Percentiles rank a stretch among this genome's conserved stretches.
These are phyloP conservation scores for Fusarium albidum DNA, from an alignment of 2,329 filamentous ascomycete genomes.

Conservation along the genomic window DNA sequence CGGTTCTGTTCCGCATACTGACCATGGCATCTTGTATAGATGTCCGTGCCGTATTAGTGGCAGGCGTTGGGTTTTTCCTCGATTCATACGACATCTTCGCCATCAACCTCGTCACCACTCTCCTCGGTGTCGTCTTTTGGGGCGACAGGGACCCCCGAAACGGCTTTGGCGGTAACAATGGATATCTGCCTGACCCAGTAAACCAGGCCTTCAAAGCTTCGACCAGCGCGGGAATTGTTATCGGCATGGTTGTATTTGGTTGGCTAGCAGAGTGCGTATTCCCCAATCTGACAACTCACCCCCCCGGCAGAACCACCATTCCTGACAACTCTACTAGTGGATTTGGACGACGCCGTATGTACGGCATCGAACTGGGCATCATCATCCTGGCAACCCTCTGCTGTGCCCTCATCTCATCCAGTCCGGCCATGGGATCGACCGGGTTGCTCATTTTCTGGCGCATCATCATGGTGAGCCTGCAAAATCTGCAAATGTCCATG, in stretches of 20 bases:
- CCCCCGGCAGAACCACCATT: neutral
- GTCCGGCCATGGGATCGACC: constrained; percentile 65
- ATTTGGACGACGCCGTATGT: constrained; percentile 82
- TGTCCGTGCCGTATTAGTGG: constrained; percentile 76
- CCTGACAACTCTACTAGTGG: constrained; percentile 46
- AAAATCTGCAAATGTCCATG: neutral
- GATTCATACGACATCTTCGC: constrained; percentile 86
- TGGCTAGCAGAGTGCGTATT: constrained; percentile 72
- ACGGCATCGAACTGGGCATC: constrained; percentile 78
- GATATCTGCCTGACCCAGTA: constrained; percentile 67
- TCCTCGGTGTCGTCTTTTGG: constrained; percentile 83
- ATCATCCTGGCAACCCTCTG: constrained; percentile 76
- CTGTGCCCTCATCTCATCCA: constrained; percentile 69
- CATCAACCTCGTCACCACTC: constrained; percentile 75
- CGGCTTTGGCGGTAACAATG: constrained; percentile 61
- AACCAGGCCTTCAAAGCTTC: constrained; percentile 83
- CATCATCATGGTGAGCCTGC: constrained; percentile 67
- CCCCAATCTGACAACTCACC: neutral
- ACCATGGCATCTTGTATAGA: constrained; percentile 48
- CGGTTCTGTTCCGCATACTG: constrained; percentile 8
- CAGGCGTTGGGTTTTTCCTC: constrained; percentile 84
- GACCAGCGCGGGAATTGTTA: constrained; percentile 79
- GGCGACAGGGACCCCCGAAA: constrained; percentile 52
- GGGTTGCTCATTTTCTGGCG: constrained; percentile 77
- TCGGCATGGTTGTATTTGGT: constrained; percentile 81